Evolutionary conservation across 257 asterid species (phyloP), one percentile per base, ranked within the genome.

Genomic region (Jacaranda copaia): DNA sequence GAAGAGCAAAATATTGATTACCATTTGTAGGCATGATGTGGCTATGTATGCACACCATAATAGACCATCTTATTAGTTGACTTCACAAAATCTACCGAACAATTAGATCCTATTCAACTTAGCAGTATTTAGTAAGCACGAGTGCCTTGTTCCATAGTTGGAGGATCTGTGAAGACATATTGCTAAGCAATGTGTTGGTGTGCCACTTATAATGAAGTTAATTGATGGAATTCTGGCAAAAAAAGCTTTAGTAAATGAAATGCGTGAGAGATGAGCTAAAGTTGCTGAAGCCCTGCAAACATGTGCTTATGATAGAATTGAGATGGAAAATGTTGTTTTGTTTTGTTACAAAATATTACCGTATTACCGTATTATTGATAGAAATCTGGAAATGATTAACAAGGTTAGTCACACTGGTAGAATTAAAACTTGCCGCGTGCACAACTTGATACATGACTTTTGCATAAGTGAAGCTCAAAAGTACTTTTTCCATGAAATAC

Each of bases 401-500:
- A 43, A 52, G 38, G 51, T 76, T 39, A 84, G 51, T 15, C 61
- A 70, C 0, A 55, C 68, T 74, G 84, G 82, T 7, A 74, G 68
- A 58, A 74, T 85, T 15, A 85, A 83, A 75, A 72, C 78, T 11
- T 85, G 89, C 25, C 82, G 84, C 9, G 52, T 85, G 19, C 85
- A 85, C 68, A 85, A 81, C 40, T 43, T 67, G 42, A 38, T 85
- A 68, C 81, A 77, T 6, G 73, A 68, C 3, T 83, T 85, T n/a
- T 85, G 87, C 63, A 68, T 58, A 51, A 75, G 40, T 12, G 78
- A 75, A 19, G 79, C 61, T 32, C 35, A 35, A 77, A 71, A n/a
- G n/a, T n/a, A n/a, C n/a, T n/a, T n/a, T n/a, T n/a, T n/a, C n/a
- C n/a, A n/a, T n/a, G n/a, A n/a, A 74, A 59, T 80, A 2, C 40